These are phyloP conservation scores for Euphorbia corollata DNA, from an alignment of 441 rosid genomes.

Conservation along the genomic window DNA sequence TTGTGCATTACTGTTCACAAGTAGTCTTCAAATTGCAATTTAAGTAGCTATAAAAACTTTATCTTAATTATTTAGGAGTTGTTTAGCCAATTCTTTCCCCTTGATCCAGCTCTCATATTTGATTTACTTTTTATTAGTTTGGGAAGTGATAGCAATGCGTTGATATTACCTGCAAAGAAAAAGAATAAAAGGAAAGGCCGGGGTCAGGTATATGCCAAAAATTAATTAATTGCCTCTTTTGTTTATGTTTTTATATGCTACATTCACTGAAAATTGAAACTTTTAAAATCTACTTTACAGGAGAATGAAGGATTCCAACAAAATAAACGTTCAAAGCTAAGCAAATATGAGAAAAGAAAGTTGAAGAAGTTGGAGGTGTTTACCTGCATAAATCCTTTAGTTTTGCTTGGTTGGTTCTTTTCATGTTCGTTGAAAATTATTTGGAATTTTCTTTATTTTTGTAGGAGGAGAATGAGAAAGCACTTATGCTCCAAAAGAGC, in stretches of 20 bases:
- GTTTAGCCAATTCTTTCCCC: neutral
- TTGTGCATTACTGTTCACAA: neutral
- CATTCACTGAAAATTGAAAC: neutral
- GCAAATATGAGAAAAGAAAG: constrained; percentile 62
- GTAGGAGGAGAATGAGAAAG: constrained; percentile 58
- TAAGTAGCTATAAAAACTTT: neutral
- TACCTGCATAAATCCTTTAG: neutral
- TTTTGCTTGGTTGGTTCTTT: neutral
- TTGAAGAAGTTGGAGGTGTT: constrained; percentile 66
- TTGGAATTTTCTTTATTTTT: constrained; percentile 14
- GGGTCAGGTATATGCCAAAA: constrained; percentile 28
- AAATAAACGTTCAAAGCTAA: constrained; percentile 22
- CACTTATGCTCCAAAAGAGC: constrained; percentile 35
- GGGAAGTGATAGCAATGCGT: constrained; percentile 52
- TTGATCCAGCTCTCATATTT: neutral
- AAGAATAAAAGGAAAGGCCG: constrained; percentile 31
- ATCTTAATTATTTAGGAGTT: neutral
- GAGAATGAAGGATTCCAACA: constrained; percentile 21
- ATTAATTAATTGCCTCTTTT: constrained; percentile 1
- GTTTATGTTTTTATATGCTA: constrained; percentile 9
- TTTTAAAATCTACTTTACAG: constrained; percentile 2
- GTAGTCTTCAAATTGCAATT: neutral
- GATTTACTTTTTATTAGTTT: constrained; percentile 19
- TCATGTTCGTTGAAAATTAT: neutral
- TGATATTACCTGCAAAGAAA: constrained; percentile 49